A percentile compares a stretch with the other conserved stretches of the same genome.
Conservation (phyloP, 2,329 filamentous ascomycete species). For the Podosphaera fusca region DNA sequence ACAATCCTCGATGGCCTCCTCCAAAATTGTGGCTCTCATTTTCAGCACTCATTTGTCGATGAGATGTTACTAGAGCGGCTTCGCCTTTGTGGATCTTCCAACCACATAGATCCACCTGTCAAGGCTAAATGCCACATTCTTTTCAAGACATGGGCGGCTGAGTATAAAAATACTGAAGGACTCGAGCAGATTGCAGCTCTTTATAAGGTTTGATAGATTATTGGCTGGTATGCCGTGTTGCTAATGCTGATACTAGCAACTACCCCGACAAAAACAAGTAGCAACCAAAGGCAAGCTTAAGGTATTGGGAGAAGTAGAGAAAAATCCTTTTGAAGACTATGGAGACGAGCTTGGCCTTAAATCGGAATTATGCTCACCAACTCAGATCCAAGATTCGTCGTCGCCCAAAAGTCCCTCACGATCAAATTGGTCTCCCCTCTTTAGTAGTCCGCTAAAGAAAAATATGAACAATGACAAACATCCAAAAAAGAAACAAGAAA, state of each 20-base stretch:
- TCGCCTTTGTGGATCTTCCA: conserved; percentile 65
- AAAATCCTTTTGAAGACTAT: conserved; percentile 44
- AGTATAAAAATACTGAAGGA: conserved; percentile 61
- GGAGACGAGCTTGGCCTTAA: conserved; percentile 16
- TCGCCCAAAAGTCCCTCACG: conserved; percentile 5
- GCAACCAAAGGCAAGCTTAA: conserved; percentile 59
- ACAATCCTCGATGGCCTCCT: conserved; percentile 81
- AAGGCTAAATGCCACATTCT: conserved; percentile 68
- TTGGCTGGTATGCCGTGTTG: background rate
- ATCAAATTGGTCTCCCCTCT: conserved; percentile 7
- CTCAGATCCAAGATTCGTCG: conserved; percentile 7
- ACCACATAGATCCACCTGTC: conserved; percentile 68
- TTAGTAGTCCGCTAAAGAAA: background rate
- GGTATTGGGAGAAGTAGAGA: conserved; percentile 58
- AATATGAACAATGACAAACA: background rate
- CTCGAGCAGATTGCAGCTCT: conserved; percentile 60
- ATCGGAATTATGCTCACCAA: background rate
- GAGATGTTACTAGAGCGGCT: conserved; percentile 81
- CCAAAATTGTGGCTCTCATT: conserved; percentile 73
- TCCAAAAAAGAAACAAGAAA: conserved; percentile 19
- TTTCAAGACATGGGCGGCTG: conserved; percentile 65
- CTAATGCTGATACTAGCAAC: conserved; percentile 23
- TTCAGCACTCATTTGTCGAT: conserved; percentile 72
- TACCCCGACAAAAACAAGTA: conserved; percentile 44
- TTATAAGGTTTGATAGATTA: conserved; percentile 28